Percentiles rank a stretch among this genome's conserved stretches.
phyloP scores from a whole-genome alignment of 2,329 filamentous ascomycete genomes.

The Leptosphaerulina australis region DNA sequence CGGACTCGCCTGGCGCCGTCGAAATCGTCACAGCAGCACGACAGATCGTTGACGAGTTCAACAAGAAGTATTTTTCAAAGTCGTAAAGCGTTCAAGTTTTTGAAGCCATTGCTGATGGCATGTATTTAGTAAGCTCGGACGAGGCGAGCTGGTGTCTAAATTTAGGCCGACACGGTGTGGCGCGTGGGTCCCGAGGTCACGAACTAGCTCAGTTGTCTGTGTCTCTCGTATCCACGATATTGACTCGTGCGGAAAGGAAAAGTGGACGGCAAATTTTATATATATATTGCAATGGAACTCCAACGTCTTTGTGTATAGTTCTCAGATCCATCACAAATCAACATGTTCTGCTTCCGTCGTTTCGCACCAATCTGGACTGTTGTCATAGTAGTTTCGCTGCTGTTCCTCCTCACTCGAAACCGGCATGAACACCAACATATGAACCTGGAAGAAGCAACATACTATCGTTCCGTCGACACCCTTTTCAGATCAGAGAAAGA shows the following conservation, averaged over 20 bases:
- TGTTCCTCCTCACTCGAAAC: conserved; percentile 11
- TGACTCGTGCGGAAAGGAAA: conserved; percentile 17
- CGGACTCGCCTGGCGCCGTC: conserved; percentile 53
- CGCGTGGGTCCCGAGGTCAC: conserved; percentile 6
- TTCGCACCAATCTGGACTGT: conserved; percentile 16
- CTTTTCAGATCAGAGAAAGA: conserved; percentile 16
- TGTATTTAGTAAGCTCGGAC: conserved; percentile 13
- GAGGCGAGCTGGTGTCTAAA: conserved; percentile 15
- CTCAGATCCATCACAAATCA: not conserved
- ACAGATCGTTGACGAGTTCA: conserved; percentile 52
- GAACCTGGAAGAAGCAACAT: conserved; percentile 6
- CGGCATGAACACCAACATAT: conserved; percentile 9
- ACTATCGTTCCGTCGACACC: conserved; percentile 16
- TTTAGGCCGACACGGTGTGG: conserved; percentile 14
- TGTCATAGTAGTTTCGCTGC: conserved; percentile 7
- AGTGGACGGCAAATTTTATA: conserved; percentile 20
- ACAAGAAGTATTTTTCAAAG: conserved; percentile 23
- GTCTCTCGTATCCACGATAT: conserved; percentile 8
- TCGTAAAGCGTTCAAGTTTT: not conserved
- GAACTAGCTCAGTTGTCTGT: conserved; percentile 10
- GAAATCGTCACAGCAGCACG: conserved; percentile 53
- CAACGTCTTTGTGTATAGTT: not conserved
- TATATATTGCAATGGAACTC: conserved; percentile 4
- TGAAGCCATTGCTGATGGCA: conserved; percentile 1
- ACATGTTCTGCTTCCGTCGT: conserved; percentile 16